Base-by-base conservation (phyloP, 257 asterid species). In the Lycium ferocissimum region DNA sequence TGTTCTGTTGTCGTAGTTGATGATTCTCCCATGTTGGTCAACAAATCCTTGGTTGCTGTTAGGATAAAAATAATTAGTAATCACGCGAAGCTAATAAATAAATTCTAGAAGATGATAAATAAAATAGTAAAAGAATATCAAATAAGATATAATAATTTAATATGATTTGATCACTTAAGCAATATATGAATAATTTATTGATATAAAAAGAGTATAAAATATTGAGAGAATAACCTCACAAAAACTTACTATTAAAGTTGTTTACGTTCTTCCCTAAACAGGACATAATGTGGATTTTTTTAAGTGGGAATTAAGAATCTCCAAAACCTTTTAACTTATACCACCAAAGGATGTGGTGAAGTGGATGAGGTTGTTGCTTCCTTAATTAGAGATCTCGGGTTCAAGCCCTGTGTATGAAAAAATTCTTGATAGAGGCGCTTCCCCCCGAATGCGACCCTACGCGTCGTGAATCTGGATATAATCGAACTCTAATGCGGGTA, bases 11-110 rank as follows among this genome's bases (percentile, higher is more conserved):
- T 37, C 76, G 37, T 69, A 14, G 22, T 69, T 69, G 76, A 69
- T 69, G 12, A 37, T 69, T 37, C 51, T 37, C 43, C 76, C 22
- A 69, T 7, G 22, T 69, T 69, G 49, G 51, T 37, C 22, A 69
- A 69, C 51, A 69, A 69, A 69, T 69, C 26, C 51, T 69, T 37
- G 22, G 76, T 69, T 37, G 26, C 76, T 69, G 76, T 7, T 58
- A 35, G 51, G 22, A 43, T 37, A 37, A 7, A 58, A 67, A 54
- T 54, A 54, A 54, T 8, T 26, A 26, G 33, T 26, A 26, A 26
- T 26, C 33, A 26, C 33, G 33, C 33, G 33, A 26, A 26, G 33
- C 12, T 49, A 6, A 47, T 62, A 9, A 20, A 62, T 5, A 63
- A 3, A 63, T 17, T 61, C 4, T 62, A 63, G 17, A 22, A 0